phyloP scores from a whole-genome alignment of 345 rosid genomes.

The Pugionium cornutum region DNA sequence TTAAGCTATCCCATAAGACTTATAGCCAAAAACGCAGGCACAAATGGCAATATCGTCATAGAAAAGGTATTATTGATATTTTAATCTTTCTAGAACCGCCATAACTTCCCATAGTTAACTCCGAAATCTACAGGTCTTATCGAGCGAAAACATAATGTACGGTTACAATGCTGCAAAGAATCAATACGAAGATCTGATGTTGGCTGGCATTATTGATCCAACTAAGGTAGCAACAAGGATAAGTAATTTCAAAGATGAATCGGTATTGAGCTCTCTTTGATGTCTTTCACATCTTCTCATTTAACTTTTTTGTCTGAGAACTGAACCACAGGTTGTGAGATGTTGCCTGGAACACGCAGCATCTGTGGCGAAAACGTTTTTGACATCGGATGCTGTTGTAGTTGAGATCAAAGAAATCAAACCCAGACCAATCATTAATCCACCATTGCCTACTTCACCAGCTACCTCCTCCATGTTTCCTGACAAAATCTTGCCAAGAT shows the following conservation, averaged over 20 bases:
- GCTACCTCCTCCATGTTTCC: constrained; percentile 33
- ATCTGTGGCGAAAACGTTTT: constrained; percentile 81
- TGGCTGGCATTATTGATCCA: constrained; percentile 86
- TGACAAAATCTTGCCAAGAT: constrained; percentile 26
- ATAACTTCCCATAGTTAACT: constrained; percentile 5
- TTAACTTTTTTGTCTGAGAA: not conserved
- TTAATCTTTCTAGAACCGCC: constrained; percentile 7
- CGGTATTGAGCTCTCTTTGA: constrained; percentile 5
- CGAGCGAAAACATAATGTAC: constrained; percentile 48
- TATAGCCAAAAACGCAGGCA: constrained; percentile 86
- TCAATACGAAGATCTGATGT: constrained; percentile 72
- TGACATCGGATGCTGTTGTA: constrained; percentile 77
- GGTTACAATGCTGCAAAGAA: constrained; percentile 90
- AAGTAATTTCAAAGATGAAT: not conserved
- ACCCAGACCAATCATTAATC: constrained; percentile 52
- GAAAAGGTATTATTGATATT: constrained; percentile 56
- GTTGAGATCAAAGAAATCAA: constrained; percentile 62
- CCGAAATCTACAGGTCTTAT: constrained; percentile 55
- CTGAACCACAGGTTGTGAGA: constrained; percentile 68
- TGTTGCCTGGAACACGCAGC: constrained; percentile 93
- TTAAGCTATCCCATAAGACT: constrained; percentile 71
- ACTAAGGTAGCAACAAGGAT: constrained; percentile 55
- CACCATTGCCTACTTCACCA: constrained; percentile 47
- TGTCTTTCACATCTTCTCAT: constrained; percentile 5
- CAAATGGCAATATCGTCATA: constrained; percentile 71